Evolutionary conservation across 75 land plant genomes (phyloP), one percentile per base, ranked within the genome.

Genomic region (Selaginella tamariscina): DNA sequence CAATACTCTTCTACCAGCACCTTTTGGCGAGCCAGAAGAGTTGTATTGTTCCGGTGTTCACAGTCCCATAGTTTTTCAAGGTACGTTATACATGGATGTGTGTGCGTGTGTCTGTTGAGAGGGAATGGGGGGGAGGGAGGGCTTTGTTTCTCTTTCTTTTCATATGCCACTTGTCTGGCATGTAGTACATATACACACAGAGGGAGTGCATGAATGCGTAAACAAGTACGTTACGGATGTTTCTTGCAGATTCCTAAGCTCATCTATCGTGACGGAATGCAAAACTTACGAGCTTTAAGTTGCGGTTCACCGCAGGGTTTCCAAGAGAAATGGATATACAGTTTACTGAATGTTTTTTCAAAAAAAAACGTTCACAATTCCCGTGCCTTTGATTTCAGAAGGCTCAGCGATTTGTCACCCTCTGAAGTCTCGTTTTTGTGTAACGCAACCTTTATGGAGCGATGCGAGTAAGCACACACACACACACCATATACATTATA

Each of bases 21-120:
- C 96, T 18, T 94, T 89, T 77, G 98, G 98, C 29, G 96, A 83
- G 64, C 32, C 80, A 64, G 98, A 86, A 72, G 88, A 85, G 49
- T 33, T 94, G 49, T 74, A 83, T 74, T 94, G 78, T 70, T 56
- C 91, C 32, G 98, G 98, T 24, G 75, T 74, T 65, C 76, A 68
- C 13, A 94, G 85, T 74, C 88, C 88, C 39, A 85, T 94, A 29
- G 59, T 71, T 18, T 87, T 80, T 70, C n/a, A 68, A 87, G 98
- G 98, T 83, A 82, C 68, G 32, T 23, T 69, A 26, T 31, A 18
- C 1, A 15, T 65, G n/a, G n/a, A n/a, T n/a, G n/a, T n/a, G n/a
- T n/a, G n/a, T n/a, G n/a, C n/a, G n/a, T n/a, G n/a, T n/a, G n/a
- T n/a, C n/a, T n/a, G n/a, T n/a, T n/a, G n/a, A n/a, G n/a, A n/a